Percentiles rank a stretch among this genome's conserved stretches.
Conservation (phyloP, 1,139 yeast genomes). For the Zygosaccharomyces sapae region DNA sequence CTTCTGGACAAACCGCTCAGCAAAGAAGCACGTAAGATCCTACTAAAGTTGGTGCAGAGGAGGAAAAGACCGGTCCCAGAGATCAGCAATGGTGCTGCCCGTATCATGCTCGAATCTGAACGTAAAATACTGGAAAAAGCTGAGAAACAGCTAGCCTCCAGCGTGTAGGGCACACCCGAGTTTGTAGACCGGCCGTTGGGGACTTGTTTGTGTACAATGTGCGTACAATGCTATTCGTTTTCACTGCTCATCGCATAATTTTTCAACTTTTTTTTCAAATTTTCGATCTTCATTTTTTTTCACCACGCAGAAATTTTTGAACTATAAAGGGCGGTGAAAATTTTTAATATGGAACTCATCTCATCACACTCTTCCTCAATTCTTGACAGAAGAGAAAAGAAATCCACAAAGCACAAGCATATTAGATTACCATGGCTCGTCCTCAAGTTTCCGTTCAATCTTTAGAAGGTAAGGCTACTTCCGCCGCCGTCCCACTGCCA, state of each 20-base stretch:
- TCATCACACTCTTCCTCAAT: not conserved
- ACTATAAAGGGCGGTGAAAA: conserved; percentile 9
- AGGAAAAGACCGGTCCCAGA: not conserved
- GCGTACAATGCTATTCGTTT: not conserved
- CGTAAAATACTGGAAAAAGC: conserved; percentile 7
- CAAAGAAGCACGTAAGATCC: not conserved
- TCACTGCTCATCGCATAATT: not conserved
- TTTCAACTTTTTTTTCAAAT: not conserved
- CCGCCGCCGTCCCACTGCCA: conserved; percentile 87
- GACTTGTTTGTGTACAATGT: not conserved
- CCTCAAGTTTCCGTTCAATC: conserved; percentile 97
- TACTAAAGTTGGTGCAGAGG: not conserved
- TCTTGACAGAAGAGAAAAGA: too few species aligned
- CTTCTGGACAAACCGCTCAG: not conserved
- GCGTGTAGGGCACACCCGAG: not conserved
- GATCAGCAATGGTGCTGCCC: not conserved
- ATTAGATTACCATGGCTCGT: conserved; percentile 58
- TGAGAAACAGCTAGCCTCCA: not conserved
- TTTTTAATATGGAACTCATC: not conserved
- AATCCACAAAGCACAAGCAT: conserved; percentile 9
- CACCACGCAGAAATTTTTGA: conserved; percentile 11
- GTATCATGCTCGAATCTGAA: conserved; percentile 9
- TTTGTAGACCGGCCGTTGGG: not conserved
- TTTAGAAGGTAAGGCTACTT: conserved; percentile 81
- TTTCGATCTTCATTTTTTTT: conserved; percentile 3